Conservation (phyloP, 192 early-diverging fungal genomes). For the Backusella liffmaniae region DNA sequence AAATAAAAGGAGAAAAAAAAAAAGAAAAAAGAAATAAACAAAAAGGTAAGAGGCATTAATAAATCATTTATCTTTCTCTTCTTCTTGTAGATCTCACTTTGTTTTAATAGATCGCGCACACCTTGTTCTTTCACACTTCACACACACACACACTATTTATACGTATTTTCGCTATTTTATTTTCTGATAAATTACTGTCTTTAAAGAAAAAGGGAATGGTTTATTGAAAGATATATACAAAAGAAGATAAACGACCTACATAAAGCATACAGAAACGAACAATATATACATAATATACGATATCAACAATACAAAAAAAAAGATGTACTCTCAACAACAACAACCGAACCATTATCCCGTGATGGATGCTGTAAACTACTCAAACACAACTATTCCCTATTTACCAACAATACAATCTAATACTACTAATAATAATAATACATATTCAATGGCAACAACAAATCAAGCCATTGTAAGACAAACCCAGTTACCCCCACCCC, state of each 20-base stretch:
- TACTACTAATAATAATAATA: not conserved
- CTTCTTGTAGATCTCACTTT: not conserved
- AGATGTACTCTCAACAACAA: not conserved
- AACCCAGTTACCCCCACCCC: slow-evolving; percentile 10
- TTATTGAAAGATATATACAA: not conserved
- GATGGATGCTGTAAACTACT: slow-evolving; percentile 5
- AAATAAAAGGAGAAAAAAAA: not conserved
- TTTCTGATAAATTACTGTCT: not conserved
- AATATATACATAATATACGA: not conserved
- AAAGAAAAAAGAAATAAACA: not conserved
- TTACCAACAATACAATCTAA: not conserved
- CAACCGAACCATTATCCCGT: slow-evolving; percentile 5
- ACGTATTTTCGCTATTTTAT: not conserved
- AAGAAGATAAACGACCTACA: not conserved
- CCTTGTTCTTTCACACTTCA: not conserved
- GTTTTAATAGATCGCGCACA: not conserved
- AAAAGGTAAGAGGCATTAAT: not conserved
- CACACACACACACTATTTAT: not conserved
- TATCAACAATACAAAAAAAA: not conserved
- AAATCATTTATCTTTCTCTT: not conserved
- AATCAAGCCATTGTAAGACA: slow-evolving; percentile 10
- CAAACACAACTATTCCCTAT: slow-evolving; percentile 5
- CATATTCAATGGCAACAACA: not conserved
- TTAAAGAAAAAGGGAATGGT: not conserved
- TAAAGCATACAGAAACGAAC: not conserved